Evolutionary conservation across 306 rosid species (phyloP).

Genomic region (Inga leiocalycina): DNA sequence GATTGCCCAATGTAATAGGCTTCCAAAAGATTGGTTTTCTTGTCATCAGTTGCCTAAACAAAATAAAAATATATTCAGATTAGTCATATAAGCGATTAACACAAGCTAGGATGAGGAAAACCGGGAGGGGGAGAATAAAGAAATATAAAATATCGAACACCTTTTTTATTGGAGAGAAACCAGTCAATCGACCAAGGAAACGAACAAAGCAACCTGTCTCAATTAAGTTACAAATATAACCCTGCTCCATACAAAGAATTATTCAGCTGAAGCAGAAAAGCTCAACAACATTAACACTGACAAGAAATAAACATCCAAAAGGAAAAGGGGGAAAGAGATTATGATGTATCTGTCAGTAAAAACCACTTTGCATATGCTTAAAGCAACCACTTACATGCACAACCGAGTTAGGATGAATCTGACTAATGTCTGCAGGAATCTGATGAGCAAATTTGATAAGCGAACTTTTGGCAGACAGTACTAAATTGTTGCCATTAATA

Average conservation of each 20-base stretch:
- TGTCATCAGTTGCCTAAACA: conserved; percentile 74
- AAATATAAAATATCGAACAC: conserved; percentile 39
- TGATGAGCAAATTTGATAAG: conserved; percentile 62
- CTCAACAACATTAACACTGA: neutral
- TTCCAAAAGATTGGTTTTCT: conserved; percentile 63
- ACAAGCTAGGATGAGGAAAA: neutral
- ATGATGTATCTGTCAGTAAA: neutral
- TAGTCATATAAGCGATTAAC: conserved; percentile 2
- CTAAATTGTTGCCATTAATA: conserved; percentile 62
- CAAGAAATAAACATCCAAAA: conserved; percentile 8
- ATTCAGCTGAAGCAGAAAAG: conserved; percentile 21
- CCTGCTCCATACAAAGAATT: conserved; percentile 54
- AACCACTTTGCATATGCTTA: conserved; percentile 4
- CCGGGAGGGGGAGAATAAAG: neutral
- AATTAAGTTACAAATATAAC: conserved; percentile 83
- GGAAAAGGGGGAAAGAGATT: neutral
- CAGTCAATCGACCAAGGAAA: conserved; percentile 90
- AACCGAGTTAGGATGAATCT: conserved; percentile 65
- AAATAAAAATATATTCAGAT: conserved; percentile 12
- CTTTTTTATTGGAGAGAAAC: conserved; percentile 84
- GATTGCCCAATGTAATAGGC: conserved; percentile 90
- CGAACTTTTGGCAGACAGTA: conserved; percentile 85
- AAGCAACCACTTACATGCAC: conserved; percentile 67
- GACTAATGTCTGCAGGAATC: conserved; percentile 78
- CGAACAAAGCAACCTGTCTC: conserved; percentile 95